Evolutionary conservation across 192 early-diverging fungal species (phyloP).

Genomic region (Entophlyctis helioformis): DNA sequence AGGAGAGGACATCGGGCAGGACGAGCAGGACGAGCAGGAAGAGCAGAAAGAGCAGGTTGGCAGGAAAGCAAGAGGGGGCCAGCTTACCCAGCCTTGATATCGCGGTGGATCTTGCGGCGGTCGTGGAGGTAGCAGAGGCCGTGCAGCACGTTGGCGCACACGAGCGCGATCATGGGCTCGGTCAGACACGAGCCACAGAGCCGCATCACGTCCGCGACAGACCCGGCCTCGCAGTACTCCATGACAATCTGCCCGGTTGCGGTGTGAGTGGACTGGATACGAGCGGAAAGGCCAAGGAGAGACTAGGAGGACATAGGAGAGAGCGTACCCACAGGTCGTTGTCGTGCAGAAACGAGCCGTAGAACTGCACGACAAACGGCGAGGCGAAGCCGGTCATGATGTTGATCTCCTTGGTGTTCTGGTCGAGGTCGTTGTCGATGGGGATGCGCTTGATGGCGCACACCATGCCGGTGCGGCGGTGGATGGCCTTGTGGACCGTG

Average conservation of each 20-base stretch:
- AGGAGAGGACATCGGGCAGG: neutral
- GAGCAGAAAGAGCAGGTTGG: no score
- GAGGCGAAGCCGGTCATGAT: conserved; percentile 38
- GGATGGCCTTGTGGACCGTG: conserved; percentile 41
- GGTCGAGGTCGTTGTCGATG: conserved; percentile 29
- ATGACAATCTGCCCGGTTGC: conserved; percentile 35
- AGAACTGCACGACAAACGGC: conserved; percentile 32
- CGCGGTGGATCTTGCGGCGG: conserved; percentile 47
- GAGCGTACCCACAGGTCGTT: conserved; percentile 1
- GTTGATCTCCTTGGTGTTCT: conserved; percentile 39
- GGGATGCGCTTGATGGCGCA: conserved; percentile 43
- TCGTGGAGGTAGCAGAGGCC: conserved; percentile 46
- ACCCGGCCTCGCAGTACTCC: conserved; percentile 49
- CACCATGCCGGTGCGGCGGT: conserved; percentile 21
- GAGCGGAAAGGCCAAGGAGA: no score
- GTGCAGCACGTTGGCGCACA: conserved; percentile 33
- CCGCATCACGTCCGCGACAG: conserved; percentile 41
- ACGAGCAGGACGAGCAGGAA: no score
- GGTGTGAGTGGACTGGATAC: neutral
- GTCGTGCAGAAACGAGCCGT: conserved; percentile 27
- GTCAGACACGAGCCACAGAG: conserved; percentile 24
- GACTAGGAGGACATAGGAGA: neutral
- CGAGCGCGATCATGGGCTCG: conserved; percentile 39
- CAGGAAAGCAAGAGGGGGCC: no score
- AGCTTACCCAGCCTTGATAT: conserved; percentile 48